phyloP scores from a whole-genome alignment of 495 filamentous ascomycete genomes.

The Hypoxylon rickii region DNA sequence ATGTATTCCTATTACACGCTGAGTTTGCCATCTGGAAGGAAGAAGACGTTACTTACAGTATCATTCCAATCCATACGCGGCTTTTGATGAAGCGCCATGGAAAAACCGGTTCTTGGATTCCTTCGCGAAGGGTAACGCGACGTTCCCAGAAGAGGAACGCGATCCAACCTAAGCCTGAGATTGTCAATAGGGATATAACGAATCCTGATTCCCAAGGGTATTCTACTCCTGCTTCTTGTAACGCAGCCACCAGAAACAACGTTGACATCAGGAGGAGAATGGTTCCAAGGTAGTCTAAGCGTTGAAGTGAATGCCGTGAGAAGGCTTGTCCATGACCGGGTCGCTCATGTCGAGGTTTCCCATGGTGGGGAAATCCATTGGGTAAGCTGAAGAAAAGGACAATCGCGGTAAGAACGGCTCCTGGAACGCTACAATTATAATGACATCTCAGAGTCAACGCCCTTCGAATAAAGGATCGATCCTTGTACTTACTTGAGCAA shows the following conservation, averaged over 20 bases:
- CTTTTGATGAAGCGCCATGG: slow-evolving; percentile 12
- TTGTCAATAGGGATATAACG: not conserved
- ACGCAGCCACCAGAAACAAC: slow-evolving; percentile 4
- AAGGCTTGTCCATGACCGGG: too few species aligned
- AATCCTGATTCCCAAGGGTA: slow-evolving; percentile 5
- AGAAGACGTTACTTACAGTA: not conserved
- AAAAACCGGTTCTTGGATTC: slow-evolving; percentile 2
- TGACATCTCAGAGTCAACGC: not conserved
- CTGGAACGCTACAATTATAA: not conserved
- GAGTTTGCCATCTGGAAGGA: not conserved
- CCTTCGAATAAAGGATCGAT: not conserved
- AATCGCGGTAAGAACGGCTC: not conserved
- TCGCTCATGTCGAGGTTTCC: not conserved
- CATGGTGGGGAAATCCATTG: slow-evolving; percentile 11
- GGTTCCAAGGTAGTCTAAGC: slow-evolving; percentile 7
- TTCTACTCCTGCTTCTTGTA: slow-evolving; percentile 9
- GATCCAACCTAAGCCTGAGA: slow-evolving; percentile 4
- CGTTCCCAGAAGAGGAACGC: slow-evolving; percentile 9
- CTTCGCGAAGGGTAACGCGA: not conserved
- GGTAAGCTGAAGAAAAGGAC: slow-evolving; percentile 3
- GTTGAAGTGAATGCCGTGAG: not conserved
- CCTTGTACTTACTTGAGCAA: slow-evolving; percentile 32
- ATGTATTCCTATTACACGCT: slow-evolving; percentile 18
- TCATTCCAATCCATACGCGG: slow-evolving; percentile 1
- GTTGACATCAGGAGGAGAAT: slow-evolving; percentile 11